Conservation (phyloP, 2,329 filamentous ascomycete species). For the Fusarium domesticum region DNA sequence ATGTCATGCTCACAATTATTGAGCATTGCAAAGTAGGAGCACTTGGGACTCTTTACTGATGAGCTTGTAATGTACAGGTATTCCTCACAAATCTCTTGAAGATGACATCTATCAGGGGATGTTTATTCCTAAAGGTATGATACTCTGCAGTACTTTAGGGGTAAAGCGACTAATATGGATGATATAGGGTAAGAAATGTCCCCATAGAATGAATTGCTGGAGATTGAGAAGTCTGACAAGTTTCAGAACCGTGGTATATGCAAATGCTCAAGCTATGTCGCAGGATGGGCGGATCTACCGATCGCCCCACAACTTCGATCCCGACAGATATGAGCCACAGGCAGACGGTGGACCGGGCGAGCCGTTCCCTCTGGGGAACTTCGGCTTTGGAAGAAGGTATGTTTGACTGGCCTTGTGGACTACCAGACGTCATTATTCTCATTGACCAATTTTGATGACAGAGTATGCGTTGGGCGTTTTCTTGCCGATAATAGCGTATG, state of each 20-base stretch:
- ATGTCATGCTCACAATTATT: neutral
- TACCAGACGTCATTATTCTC: neutral
- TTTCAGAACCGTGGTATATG: conserved; percentile 37
- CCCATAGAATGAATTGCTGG: too few relatives aligned
- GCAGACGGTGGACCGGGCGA: conserved; percentile 37
- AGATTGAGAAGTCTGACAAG: conserved; percentile 20
- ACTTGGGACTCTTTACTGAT: conserved; percentile 12
- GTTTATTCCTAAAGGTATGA: conserved; percentile 53
- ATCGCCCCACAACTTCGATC: conserved; percentile 44
- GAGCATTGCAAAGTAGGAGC: neutral
- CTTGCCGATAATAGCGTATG: conserved; percentile 37
- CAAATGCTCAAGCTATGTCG: conserved; percentile 44
- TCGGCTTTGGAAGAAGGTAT: conserved; percentile 35
- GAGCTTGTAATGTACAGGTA: conserved; percentile 26
- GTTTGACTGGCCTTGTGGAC: neutral
- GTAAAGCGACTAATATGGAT: conserved; percentile 5
- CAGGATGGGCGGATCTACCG: conserved; percentile 40
- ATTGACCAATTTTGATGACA: conserved; percentile 5
- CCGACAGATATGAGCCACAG: conserved; percentile 40
- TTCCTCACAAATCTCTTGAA: conserved; percentile 53
- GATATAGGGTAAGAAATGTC: conserved; percentile 18
- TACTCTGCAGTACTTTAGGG: too few relatives aligned
- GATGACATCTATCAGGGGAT: conserved; percentile 58
- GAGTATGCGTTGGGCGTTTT: conserved; percentile 34
- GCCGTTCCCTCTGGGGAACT: conserved; percentile 40